Evolutionary conservation across 2,329 filamentous ascomycete genomes (phyloP).

Genomic region (Torrubiellomyces zombiae): DNA sequence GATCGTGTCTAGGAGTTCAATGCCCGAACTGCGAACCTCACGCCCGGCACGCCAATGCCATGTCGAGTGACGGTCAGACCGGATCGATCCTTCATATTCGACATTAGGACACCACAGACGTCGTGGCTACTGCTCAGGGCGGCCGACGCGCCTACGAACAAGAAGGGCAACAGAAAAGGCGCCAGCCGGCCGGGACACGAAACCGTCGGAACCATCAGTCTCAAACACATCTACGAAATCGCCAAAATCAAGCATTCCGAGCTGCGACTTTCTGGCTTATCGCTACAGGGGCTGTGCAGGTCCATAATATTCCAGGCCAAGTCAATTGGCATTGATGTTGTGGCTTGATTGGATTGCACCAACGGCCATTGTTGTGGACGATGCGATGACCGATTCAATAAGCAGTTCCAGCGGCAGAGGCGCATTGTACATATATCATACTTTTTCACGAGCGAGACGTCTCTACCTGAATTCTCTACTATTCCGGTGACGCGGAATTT

Average conservation of each 20-base stretch:
- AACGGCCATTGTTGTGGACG: too few relatives aligned
- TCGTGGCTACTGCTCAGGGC: slow-evolving; percentile 78
- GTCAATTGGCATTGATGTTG: slow-evolving; percentile 57
- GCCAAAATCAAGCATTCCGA: slow-evolving; percentile 87
- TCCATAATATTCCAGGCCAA: slow-evolving; percentile 60
- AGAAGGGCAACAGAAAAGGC: slow-evolving; percentile 65
- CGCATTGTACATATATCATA: too few relatives aligned
- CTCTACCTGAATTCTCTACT: too few relatives aligned
- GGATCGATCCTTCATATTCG: slow-evolving; percentile 85
- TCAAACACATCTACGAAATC: slow-evolving; percentile 97
- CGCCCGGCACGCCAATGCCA: slow-evolving; percentile 69
- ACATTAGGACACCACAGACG: slow-evolving; percentile 85
- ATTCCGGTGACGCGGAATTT: too few relatives aligned
- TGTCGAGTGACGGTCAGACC: slow-evolving; percentile 82
- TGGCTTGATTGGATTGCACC: slow-evolving; percentile 36
- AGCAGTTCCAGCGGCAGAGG: too few relatives aligned
- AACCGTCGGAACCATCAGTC: slow-evolving; percentile 64
- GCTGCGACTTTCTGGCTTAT: slow-evolving; percentile 53
- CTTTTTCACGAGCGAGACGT: too few relatives aligned
- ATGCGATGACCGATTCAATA: too few relatives aligned
- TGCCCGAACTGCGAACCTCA: slow-evolving; percentile 75
- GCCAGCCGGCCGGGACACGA: slow-evolving; percentile 61
- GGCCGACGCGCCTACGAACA: slow-evolving; percentile 53
- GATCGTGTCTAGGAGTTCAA: slow-evolving; percentile 92
- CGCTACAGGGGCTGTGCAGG: slow-evolving; percentile 54